phyloP scores from a whole-genome alignment of 1,284 basidiomycete species.

The Cutaneotrichosporon curvatum region DNA sequence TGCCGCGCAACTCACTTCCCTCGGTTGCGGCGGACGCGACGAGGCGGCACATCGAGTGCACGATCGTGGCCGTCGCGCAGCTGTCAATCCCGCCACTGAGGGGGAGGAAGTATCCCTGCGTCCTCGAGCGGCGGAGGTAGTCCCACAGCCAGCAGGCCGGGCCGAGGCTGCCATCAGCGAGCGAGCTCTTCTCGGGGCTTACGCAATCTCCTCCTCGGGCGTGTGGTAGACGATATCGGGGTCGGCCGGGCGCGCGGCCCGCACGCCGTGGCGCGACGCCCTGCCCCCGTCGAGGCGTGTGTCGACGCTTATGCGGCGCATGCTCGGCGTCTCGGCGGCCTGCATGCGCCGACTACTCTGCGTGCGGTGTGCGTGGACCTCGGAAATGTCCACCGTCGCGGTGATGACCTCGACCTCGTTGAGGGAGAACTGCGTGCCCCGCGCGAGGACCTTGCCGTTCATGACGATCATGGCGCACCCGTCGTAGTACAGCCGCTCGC shows the following conservation, averaged over 20 bases:
- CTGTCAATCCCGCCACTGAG: slow-evolving; percentile 97
- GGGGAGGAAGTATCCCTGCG: slow-evolving; percentile 92
- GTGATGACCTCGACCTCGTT: slow-evolving; percentile 92
- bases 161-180: slow-evolving; percentile 58
- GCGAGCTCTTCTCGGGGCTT: slow-evolving; percentile 42
- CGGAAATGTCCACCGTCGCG: slow-evolving; percentile 90
- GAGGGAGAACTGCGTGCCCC: slow-evolving; percentile 93
- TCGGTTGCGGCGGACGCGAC: slow-evolving; percentile 66
- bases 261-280: slow-evolving; percentile 61
- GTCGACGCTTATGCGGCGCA: slow-evolving; percentile 69
- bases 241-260: slow-evolving; percentile 51
- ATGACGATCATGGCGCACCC: slow-evolving; percentile 92
- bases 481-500: slow-evolving; percentile 95
- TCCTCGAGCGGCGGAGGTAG: slow-evolving; percentile 86
- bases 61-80: slow-evolving; percentile 91
- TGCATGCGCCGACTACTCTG: slow-evolving; percentile 81
- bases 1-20: slow-evolving; percentile 55
- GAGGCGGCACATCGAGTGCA: slow-evolving; percentile 90
- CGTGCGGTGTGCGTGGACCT: slow-evolving; percentile 80
- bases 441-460: slow-evolving; percentile 86
- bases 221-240: slow-evolving; percentile 68
- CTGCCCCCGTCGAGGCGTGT: slow-evolving; percentile 57
- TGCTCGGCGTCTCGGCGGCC: slow-evolving; percentile 65
- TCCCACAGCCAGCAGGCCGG: slow-evolving; percentile 99
- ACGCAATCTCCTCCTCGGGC: slow-evolving; percentile 98